Conservation (phyloP, 169 alveolate genomes). For the Cryptosporidium ubiquitum region DNA sequence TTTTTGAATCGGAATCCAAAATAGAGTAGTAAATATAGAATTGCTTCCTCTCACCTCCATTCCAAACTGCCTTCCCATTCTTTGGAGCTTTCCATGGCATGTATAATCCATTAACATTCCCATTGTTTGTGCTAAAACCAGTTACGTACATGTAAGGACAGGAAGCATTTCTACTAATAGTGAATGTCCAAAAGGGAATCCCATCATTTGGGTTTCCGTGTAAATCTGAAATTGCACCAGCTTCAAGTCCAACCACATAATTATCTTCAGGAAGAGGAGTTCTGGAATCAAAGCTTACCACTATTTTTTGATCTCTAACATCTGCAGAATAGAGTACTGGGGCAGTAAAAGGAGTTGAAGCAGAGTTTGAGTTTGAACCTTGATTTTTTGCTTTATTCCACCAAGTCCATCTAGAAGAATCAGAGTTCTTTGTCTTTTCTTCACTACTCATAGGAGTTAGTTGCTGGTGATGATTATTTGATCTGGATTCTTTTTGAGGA, state of each 20-base stretch:
- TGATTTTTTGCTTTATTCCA: conserved; percentile 65
- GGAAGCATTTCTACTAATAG: conserved; percentile 76
- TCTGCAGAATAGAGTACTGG: conserved; percentile 71
- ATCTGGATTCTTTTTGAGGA: conserved; percentile 31
- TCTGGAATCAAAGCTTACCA: conserved; percentile 74
- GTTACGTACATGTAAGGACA: conserved; percentile 80
- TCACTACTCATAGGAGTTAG: not conserved
- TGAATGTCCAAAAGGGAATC: conserved; percentile 60
- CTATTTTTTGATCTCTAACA: conserved; percentile 74
- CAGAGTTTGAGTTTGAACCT: not conserved
- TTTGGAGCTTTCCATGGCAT: conserved; percentile 77
- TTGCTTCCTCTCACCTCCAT: conserved; percentile 77
- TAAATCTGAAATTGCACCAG: conserved; percentile 76
- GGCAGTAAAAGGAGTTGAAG: not conserved
- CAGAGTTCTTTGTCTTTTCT: conserved; percentile 19
- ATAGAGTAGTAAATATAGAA: conserved; percentile 75
- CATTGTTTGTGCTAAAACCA: conserved; percentile 78
- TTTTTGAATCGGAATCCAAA: conserved; percentile 23
- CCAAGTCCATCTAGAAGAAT: conserved; percentile 66
- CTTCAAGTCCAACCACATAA: conserved; percentile 75
- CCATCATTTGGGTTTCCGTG: conserved; percentile 78
- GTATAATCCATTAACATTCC: conserved; percentile 79
- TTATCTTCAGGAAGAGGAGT: conserved; percentile 79
- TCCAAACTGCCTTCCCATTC: conserved; percentile 79
- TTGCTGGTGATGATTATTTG: not conserved